phyloP scores from a whole-genome alignment of 83 land plant genomes.

The Diphasiastrum complanatum region DNA sequence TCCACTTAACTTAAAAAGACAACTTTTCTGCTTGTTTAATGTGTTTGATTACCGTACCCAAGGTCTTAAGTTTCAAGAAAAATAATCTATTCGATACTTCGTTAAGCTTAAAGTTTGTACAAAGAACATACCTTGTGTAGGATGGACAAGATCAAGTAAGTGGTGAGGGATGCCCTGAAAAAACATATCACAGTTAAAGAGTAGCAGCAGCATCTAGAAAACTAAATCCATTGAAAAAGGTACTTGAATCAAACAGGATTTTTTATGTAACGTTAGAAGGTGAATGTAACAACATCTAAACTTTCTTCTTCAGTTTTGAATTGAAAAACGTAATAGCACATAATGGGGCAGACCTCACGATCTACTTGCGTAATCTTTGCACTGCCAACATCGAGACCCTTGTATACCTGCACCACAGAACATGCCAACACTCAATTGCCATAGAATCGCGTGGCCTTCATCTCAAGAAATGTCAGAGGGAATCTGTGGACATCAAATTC shows the following conservation, averaged over 20 bases:
- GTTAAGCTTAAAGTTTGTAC: not conserved
- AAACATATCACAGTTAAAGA: no score
- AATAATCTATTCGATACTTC: no score
- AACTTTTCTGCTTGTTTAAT: no score
- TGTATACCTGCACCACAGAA: slow-evolving; percentile 50
- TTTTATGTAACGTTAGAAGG: no score
- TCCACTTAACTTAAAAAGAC: no score
- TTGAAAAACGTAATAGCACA: not conserved
- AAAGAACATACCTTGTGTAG: slow-evolving; percentile 52
- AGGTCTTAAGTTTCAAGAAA: no score
- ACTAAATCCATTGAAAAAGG: no score
- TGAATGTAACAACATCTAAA: no score
- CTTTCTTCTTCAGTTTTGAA: not conserved
- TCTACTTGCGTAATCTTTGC: slow-evolving; percentile 70
- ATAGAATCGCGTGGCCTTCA: not conserved
- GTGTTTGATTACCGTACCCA: no score
- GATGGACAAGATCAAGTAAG: slow-evolving; percentile 68
- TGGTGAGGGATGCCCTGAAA: slow-evolving; percentile 71
- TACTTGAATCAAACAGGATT: no score
- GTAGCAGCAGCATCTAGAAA: no score
- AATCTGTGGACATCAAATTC: not conserved
- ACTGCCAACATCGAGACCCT: slow-evolving; percentile 89
- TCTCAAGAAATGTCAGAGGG: not conserved
- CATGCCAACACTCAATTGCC: not conserved
- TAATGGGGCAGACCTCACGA: slow-evolving; percentile 46